phyloP scores from a whole-genome alignment of 495 filamentous ascomycete genomes.

The Lindgomyces ingoldianus region DNA sequence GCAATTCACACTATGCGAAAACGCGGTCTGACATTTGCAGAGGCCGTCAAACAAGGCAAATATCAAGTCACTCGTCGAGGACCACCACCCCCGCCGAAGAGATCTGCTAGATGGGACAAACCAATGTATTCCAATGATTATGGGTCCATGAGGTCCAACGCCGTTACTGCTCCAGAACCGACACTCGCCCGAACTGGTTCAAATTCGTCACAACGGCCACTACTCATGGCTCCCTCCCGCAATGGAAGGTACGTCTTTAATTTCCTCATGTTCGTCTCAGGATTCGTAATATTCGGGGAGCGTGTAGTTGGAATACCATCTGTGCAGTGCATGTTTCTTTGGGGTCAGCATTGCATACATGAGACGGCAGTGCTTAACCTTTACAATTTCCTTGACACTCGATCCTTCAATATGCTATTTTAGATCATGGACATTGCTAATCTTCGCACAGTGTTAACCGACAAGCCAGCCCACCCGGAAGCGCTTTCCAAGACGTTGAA shows the following conservation, averaged over 20 bases:
- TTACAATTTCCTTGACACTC: conserved; percentile 9
- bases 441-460: conserved; percentile 4
- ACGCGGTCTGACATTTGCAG: conserved; percentile 24
- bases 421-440: conserved; percentile 1
- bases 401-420: neutral
- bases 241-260: conserved; percentile 23
- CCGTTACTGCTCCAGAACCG: conserved; percentile 15
- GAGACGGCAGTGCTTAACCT: conserved; percentile 4
- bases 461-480: conserved; percentile 12
- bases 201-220: conserved; percentile 28
- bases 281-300: neutral
- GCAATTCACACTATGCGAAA: conserved; percentile 37
- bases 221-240: conserved; percentile 29
- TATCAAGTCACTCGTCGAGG: conserved; percentile 24
- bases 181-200: conserved; percentile 26
- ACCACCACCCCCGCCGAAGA: conserved; percentile 22
- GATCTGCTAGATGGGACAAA: conserved; percentile 8
- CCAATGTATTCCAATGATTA: conserved; percentile 6
- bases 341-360: conserved; percentile 15
- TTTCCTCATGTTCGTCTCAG: neutral
- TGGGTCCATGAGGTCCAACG: conserved; percentile 10
- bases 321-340: conserved; percentile 9
- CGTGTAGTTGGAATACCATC: neutral
- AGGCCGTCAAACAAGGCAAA: conserved; percentile 25
- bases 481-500: neutral